phyloP scores from a whole-genome alignment of 2,329 filamentous ascomycete genomes.

The Botrytis porri region DNA sequence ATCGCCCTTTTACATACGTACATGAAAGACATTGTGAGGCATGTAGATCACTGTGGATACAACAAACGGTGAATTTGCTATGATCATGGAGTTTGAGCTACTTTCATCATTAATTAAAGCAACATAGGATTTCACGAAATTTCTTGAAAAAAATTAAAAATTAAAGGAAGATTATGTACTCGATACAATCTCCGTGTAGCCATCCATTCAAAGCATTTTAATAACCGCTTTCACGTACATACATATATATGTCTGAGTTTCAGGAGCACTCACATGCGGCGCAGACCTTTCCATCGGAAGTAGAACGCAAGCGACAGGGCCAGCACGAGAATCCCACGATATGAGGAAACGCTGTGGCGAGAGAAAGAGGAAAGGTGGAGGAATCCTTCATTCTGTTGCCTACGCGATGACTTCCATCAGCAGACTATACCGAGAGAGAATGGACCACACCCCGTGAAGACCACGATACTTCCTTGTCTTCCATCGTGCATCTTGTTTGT shows the following conservation, averaged over 20 bases:
- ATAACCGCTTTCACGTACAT: slow-evolving; percentile 13
- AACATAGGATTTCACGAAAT: neutral
- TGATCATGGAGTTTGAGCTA: neutral
- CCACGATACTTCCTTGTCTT: neutral
- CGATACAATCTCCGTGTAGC: slow-evolving; percentile 9
- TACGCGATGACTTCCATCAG: neutral
- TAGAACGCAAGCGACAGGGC: neutral
- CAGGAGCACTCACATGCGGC: neutral
- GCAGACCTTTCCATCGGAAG: slow-evolving; percentile 1
- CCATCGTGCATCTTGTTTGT: neutral
- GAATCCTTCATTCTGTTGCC: slow-evolving; percentile 5
- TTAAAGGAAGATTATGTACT: slow-evolving; percentile 6
- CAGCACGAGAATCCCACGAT: neutral
- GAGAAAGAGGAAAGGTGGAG: slow-evolving; percentile 18
- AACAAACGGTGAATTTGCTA: neutral
- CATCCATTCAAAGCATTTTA: neutral
- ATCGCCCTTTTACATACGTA: neutral
- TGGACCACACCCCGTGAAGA: neutral
- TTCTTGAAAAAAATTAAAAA: neutral
- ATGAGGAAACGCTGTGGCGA: neutral
- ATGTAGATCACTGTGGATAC: neutral
- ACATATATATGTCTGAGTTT: neutral
- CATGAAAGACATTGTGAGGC: neutral
- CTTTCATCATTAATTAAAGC: neutral
- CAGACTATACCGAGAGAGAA: slow-evolving; percentile 13